Evolutionary conservation across 2,329 filamentous ascomycete genomes (phyloP).

Genomic region (Pseudonectria buxi): DNA sequence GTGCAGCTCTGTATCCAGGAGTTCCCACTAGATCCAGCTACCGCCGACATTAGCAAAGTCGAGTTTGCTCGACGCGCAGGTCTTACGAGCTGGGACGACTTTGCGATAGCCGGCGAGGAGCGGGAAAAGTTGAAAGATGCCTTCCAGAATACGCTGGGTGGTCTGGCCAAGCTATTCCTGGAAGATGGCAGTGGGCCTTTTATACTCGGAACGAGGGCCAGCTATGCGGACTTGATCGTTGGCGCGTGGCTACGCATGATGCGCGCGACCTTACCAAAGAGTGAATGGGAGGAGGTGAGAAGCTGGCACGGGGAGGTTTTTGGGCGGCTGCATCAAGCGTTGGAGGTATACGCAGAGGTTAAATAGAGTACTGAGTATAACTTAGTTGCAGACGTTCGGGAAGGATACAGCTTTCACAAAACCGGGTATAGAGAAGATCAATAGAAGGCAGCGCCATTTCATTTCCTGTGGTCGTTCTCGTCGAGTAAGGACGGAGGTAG

Average conservation of each 20-base stretch:
- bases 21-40: constrained; percentile 46
- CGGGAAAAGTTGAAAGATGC: constrained; percentile 31
- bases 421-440: no score
- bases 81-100: constrained; percentile 37
- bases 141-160: constrained; percentile 35
- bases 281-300: constrained; percentile 41
- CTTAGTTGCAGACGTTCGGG: no score
- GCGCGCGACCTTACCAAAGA: constrained; percentile 28
- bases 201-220: constrained; percentile 36
- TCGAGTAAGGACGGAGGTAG: no score
- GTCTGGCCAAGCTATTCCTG: constrained; percentile 34
- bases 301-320: constrained; percentile 46
- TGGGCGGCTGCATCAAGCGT: constrained; percentile 41
- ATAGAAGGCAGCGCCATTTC: no score
- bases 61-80: constrained; percentile 43
- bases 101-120: constrained; percentile 31
- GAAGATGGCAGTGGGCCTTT: constrained; percentile 38
- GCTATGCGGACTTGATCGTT: constrained; percentile 51
- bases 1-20: constrained; percentile 31
- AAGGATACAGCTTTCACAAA: no score
- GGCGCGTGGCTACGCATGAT: constrained; percentile 49
- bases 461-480: no score
- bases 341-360: constrained; percentile 30
- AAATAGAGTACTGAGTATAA: no score
- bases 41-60: constrained; percentile 35